These are phyloP conservation scores for Quercus lobata DNA, from an alignment of 331 rosid species.

Conservation along the genomic window DNA sequence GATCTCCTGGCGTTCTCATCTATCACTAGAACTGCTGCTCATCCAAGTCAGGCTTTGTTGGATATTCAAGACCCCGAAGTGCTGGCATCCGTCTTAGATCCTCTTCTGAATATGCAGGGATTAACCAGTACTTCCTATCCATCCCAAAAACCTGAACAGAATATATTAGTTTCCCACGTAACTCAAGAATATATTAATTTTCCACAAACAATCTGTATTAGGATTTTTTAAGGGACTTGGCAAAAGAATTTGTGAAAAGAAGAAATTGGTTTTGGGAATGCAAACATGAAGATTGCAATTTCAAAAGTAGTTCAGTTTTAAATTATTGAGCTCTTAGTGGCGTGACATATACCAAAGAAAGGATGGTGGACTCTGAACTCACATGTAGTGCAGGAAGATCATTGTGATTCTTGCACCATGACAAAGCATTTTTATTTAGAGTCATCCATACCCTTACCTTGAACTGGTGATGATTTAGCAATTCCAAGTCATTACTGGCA, in stretches of 20 bases:
- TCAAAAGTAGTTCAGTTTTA: neutral
- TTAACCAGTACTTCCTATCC: constrained; percentile 63
- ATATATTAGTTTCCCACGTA: neutral
- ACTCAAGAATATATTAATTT: neutral
- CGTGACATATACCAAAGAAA: neutral
- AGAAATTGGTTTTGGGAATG: neutral
- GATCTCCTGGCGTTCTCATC: neutral
- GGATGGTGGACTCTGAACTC: neutral
- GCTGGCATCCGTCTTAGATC: constrained; percentile 53
- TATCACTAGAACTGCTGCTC: constrained; percentile 38
- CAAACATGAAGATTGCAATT: neutral
- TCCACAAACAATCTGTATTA: neutral
- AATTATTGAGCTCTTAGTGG: neutral
- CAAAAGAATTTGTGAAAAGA: neutral
- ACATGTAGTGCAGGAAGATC: neutral
- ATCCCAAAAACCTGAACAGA: constrained; percentile 58
- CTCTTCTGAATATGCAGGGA: constrained; percentile 60
- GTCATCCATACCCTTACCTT: neutral
- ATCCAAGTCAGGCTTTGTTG: constrained; percentile 38
- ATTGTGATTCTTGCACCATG: neutral
- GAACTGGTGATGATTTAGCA: neutral
- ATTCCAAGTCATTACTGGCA: neutral
- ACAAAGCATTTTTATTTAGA: neutral
- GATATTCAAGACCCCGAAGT: constrained; percentile 65
- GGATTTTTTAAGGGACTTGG: neutral